Base-by-base conservation (phyloP, 208 protist species). In the Trypanosoma mega region DNA sequence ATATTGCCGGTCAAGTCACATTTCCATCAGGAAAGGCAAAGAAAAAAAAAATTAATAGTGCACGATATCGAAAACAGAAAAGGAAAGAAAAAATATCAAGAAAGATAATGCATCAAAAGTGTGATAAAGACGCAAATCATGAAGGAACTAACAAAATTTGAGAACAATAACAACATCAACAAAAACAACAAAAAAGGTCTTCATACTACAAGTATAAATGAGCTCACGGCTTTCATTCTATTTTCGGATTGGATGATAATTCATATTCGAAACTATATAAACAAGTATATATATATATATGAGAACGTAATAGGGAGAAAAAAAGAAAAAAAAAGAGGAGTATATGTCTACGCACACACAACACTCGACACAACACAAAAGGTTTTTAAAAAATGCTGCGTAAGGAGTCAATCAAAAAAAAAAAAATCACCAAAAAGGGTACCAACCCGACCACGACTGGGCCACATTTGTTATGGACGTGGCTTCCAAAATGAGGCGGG, bases 391-490 rank as follows among this genome's bases (percentile, higher is more conserved):
- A 52, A 70, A 27, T 53, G 29, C 23, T 72, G 26, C 9, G 14
- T 43, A 33, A 63, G 33, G 24, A 52, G 14, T 12, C n/a, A 56
- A 26, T 41, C n/a, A n/a, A n/a, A 16, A 30, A 50, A 56, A 60
- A 59, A 53, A 49, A 24, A 29, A 55, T 27, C 71, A 97, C 92
- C 88, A 94, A 62, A 92, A 97, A 4, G 92, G 92, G 45, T 89
- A 91, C 92, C 92, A 97, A 0, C 92, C 92, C 0, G 85, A 89
- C 85, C 86, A 97, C 12, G 87, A 94, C 69, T 93, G 85, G 11
- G 88, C 83, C 16, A 97, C 73, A 61, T 97, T 97, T 14, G 79
- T 76, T 34, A 87, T 78, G 49, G 87, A 73, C 11, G 87, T 94
- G 8, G 92, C 88, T 49, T 95, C 87, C 21, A 73, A 63, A 41